Conservation (phyloP, 441 rosid genomes). For the Croton laevigatus region DNA sequence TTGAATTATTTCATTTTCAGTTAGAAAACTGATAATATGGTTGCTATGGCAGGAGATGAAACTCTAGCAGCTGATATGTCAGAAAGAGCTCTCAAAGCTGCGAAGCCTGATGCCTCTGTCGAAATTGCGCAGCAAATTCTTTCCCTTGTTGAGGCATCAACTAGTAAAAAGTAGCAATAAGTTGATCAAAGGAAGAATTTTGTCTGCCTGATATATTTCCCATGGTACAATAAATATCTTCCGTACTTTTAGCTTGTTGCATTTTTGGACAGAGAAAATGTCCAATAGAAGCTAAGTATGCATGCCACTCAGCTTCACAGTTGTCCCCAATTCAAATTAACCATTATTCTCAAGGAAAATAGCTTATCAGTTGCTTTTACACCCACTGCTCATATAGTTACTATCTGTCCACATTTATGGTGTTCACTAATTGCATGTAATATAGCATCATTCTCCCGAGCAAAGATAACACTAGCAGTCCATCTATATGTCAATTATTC, state of each 20-base stretch:
- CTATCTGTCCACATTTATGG: no score
- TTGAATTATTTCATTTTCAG: not conserved
- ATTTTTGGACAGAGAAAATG: not conserved
- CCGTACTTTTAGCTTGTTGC: not conserved
- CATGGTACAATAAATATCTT: not conserved
- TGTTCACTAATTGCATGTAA: no score
- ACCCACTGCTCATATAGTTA: no score
- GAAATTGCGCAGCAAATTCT: conserved; percentile 57
- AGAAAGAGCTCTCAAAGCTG: conserved; percentile 64
- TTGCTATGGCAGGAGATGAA: conserved; percentile 50
- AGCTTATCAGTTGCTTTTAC: no score
- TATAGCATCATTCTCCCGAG: no score
- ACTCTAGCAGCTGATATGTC: conserved; percentile 58
- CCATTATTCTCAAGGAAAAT: no score
- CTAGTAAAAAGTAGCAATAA: conserved; percentile 11
- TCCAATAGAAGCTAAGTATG: not conserved
- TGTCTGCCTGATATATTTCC: conserved; percentile 1
- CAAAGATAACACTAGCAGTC: no score
- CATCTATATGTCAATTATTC: no score
- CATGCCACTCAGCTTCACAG: not conserved
- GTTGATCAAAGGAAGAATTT: not conserved
- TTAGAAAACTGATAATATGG: conserved; percentile 6
- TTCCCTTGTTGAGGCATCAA: conserved; percentile 37
- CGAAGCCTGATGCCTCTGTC: conserved; percentile 64
- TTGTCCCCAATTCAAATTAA: no score